These are phyloP conservation scores for Triglochin maritima DNA, from an alignment of 106 monocot genomes.

Conservation along the genomic window DNA sequence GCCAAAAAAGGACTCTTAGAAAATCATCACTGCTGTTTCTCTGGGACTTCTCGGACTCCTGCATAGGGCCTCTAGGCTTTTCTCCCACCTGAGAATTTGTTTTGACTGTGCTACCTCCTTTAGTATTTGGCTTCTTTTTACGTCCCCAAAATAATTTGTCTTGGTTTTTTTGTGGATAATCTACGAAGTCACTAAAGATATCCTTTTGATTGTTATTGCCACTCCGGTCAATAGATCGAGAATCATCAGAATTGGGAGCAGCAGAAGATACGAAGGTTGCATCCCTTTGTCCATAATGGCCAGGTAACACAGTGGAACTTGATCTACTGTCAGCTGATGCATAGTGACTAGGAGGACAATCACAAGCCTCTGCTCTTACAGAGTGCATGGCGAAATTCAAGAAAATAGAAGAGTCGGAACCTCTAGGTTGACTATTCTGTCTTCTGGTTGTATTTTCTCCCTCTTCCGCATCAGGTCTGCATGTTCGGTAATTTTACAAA, in stretches of 20 bases:
- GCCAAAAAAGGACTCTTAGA: constrained; percentile 75
- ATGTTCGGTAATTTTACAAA: not conserved
- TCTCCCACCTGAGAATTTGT: constrained; percentile 55
- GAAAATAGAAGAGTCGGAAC: constrained; percentile 66
- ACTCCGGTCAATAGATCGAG: constrained; percentile 40
- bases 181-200: not conserved
- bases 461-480: constrained; percentile 86
- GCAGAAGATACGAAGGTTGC: constrained; percentile 37
- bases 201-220: constrained; percentile 9
- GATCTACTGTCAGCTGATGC: constrained; percentile 29
- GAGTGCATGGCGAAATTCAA: constrained; percentile 97
- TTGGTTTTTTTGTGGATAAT: constrained; percentile 21
- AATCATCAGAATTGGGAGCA: constrained; percentile 14
- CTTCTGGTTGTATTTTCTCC: constrained; percentile 78
- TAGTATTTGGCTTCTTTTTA: constrained; percentile 35
- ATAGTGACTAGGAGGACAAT: constrained; percentile 76
- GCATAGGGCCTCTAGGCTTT: constrained; percentile 46
- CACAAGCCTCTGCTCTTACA: constrained; percentile 97
- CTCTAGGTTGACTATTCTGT: constrained; percentile 51
- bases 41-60: constrained; percentile 64
- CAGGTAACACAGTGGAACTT: constrained; percentile 50
- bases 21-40: constrained; percentile 65
- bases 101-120: constrained; percentile 26
- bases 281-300: constrained; percentile 32
- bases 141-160: constrained; percentile 38